These are phyloP conservation scores for Byssothecium circinans DNA, from an alignment of 2,329 filamentous ascomycete species.

Conservation along the genomic window DNA sequence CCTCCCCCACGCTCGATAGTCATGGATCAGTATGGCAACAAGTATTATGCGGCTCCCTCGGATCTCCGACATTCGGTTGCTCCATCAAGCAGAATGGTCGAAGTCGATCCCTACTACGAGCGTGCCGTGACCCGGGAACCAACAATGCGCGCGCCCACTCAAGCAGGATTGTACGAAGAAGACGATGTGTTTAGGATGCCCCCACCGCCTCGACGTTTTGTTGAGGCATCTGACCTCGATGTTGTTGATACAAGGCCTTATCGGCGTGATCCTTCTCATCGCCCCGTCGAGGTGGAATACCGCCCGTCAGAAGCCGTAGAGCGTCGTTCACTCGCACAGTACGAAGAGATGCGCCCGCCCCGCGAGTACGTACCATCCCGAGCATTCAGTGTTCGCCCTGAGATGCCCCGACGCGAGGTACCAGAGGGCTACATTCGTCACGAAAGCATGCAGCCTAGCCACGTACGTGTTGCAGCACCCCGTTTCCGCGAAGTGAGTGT, in stretches of 20 bases:
- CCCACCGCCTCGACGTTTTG: constrained; percentile 50
- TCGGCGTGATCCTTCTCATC: constrained; percentile 61
- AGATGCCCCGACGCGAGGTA: constrained; percentile 38
- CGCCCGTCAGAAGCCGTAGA: constrained; percentile 28
- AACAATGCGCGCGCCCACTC: constrained; percentile 52
- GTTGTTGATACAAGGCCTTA: constrained; percentile 57
- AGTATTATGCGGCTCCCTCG: constrained; percentile 65
- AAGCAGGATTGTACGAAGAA: constrained; percentile 53
- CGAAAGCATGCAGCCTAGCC: constrained; percentile 47
- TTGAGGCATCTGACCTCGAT: constrained; percentile 65
- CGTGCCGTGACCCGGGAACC: constrained; percentile 57
- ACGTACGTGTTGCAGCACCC: constrained; percentile 33
- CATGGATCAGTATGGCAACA: constrained; percentile 79
- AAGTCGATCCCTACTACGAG: constrained; percentile 67
- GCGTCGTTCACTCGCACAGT: constrained; percentile 32
- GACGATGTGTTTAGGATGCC: constrained; percentile 43
- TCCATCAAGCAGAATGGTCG: constrained; percentile 51
- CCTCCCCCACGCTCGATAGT: constrained; percentile 67
- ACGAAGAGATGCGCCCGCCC: constrained; percentile 43
- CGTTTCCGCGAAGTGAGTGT: constrained; percentile 47
- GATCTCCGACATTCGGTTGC: constrained; percentile 58
- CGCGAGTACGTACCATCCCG: constrained; percentile 36
- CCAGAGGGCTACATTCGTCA: constrained; percentile 40
- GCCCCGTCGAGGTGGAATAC: constrained; percentile 46
- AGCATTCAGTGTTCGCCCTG: constrained; percentile 46